Evolutionary conservation across 306 rosid genomes (phyloP).

Genomic region (Quercus engelmannii): DNA sequence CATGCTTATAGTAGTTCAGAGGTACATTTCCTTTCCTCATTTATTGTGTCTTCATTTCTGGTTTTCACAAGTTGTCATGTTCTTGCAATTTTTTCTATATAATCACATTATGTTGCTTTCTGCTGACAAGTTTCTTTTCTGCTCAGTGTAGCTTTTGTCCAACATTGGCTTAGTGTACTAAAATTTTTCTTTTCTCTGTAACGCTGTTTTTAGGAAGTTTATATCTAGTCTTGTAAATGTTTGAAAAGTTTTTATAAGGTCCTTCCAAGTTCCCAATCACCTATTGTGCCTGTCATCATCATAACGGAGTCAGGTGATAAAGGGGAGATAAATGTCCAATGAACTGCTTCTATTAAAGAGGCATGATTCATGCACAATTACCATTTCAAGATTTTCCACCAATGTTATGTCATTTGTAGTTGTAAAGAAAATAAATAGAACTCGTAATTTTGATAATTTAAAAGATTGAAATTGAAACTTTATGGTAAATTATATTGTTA

Average conservation of each 20-base stretch:
- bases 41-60: background rate
- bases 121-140: background rate
- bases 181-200: background rate
- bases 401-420: background rate
- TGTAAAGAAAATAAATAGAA: background rate
- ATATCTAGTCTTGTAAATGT: background rate
- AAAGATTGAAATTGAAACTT: background rate
- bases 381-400: background rate
- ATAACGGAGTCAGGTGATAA: background rate
- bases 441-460: background rate
- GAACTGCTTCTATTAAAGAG: background rate
- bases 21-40: slow-evolving; percentile 21
- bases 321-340: background rate
- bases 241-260: background rate
- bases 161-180: background rate
- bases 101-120: background rate
- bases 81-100: background rate
- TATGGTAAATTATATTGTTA: background rate
- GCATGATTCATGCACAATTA: background rate
- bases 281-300: no score
- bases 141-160: background rate
- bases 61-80: background rate
- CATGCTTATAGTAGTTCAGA: slow-evolving; percentile 72
- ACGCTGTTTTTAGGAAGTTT: background rate
- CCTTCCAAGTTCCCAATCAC: no score